These are phyloP conservation scores for Hypericum androsaemum DNA, from an alignment of 345 rosid genomes.

Conservation along the genomic window DNA sequence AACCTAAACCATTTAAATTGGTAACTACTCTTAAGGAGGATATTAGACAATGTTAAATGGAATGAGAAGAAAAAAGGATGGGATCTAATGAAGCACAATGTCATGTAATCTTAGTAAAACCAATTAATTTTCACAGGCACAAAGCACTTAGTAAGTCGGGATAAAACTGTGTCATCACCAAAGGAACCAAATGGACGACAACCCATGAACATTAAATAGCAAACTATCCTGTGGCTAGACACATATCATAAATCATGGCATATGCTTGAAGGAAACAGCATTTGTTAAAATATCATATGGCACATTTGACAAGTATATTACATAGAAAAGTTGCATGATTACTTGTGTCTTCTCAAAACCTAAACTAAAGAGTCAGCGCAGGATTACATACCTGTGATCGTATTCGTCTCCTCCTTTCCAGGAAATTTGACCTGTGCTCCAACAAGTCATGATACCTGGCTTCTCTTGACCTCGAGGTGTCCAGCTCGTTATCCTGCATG, in stretches of 20 bases:
- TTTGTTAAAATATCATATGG: no score
- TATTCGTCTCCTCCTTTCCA: constrained; percentile 85
- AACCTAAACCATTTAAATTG: constrained; percentile 34
- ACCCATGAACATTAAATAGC: no score
- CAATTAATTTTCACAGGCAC: neutral
- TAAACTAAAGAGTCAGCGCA: neutral
- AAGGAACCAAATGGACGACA: no score
- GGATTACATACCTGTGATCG: constrained; percentile 78
- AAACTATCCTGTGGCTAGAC: no score
- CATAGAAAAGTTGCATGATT: no score
- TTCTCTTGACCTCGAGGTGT: constrained; percentile 58
- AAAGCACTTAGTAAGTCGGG: no score
- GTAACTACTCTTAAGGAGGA: constrained; percentile 10
- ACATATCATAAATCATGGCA: no score
- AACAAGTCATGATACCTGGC: constrained; percentile 70
- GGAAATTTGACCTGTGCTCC: constrained; percentile 84
- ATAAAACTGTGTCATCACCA: no score
- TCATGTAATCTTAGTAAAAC: neutral
- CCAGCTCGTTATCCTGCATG: constrained; percentile 47
- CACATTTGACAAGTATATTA: no score
- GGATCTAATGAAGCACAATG: no score
- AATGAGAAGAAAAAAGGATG: neutral
- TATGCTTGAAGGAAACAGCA: no score
- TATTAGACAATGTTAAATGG: neutral
- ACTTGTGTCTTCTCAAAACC: neutral